A percentile compares a stretch with the other conserved stretches of the same genome.
Evolutionary conservation across 1,284 basidiomycete genomes (phyloP).

Genomic region (Phellopilus nigrolimitatus): DNA sequence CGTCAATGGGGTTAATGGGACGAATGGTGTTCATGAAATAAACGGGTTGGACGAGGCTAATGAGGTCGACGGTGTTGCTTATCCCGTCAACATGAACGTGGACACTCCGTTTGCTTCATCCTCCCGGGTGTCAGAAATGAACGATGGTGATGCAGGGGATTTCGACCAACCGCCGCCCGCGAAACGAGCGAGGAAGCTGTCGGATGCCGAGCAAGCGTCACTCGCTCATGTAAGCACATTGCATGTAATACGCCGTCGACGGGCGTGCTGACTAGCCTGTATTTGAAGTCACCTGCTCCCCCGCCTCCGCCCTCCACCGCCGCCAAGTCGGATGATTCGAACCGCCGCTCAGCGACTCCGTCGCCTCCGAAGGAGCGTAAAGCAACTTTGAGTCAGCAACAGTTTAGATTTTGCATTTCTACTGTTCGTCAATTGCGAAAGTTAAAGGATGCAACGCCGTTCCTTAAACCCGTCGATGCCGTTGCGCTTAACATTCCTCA

Average conservation of each 20-base stretch:
- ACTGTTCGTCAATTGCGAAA: slow-evolving; percentile 85
- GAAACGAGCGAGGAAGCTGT: slow-evolving; percentile 54
- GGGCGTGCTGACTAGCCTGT: slow-evolving; percentile 51
- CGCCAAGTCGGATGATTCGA: no score
- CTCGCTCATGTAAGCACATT: slow-evolving; percentile 56
- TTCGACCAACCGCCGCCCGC: slow-evolving; percentile 64
- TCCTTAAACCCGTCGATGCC: slow-evolving; percentile 88
- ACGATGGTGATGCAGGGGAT: slow-evolving; percentile 31
- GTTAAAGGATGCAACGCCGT: slow-evolving; percentile 78
- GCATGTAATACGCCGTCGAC: slow-evolving; percentile 41
- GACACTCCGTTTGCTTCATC: slow-evolving; percentile 13
- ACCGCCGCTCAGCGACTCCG: slow-evolving; percentile 34
- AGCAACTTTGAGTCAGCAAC: slow-evolving; percentile 50
- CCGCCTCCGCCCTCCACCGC: slow-evolving; percentile 41
- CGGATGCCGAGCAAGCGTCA: slow-evolving; percentile 50
- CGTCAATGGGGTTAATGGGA: slow-evolving; percentile 9
- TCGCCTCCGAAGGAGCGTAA: slow-evolving; percentile 26
- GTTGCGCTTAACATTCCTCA: slow-evolving; percentile 88
- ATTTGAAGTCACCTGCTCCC: slow-evolving; percentile 64
- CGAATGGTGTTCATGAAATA: not conserved
- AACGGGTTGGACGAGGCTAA: slow-evolving; percentile 7
- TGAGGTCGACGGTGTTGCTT: not conserved
- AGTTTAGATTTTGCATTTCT: slow-evolving; percentile 80
- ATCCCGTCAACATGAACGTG: slow-evolving; percentile 12
- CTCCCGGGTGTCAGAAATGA: slow-evolving; percentile 9